Evolutionary conservation across 208 protist species (phyloP).

Genomic region (Acanthamoeba divionensis): DNA sequence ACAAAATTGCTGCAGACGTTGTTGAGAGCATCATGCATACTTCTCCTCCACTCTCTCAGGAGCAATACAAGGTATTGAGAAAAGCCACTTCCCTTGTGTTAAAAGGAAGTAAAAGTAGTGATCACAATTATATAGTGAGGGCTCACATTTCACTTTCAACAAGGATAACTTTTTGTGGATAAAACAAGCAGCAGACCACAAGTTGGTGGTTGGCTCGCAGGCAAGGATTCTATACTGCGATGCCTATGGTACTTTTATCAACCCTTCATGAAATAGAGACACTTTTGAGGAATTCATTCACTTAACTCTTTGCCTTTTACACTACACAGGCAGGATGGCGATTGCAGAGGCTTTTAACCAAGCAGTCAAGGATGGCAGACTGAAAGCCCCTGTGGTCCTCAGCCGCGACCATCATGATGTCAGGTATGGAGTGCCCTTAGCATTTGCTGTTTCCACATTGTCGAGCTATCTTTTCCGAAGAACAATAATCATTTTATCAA

Average conservation of each 20-base stretch:
- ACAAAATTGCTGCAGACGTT: constrained; percentile 82
- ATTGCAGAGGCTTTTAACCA: constrained; percentile 86
- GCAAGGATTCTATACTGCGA: constrained; percentile 87
- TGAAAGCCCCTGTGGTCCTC: constrained; percentile 74
- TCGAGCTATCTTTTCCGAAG: no score
- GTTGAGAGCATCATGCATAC: constrained; percentile 61
- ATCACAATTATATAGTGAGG: constrained; percentile 54
- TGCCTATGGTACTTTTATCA: constrained; percentile 14
- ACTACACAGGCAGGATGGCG: constrained; percentile 72
- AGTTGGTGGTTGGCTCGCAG: constrained; percentile 87
- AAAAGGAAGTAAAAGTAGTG: constrained; percentile 40
- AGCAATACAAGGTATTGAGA: no score
- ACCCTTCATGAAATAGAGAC: background rate
- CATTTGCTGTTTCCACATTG: no score
- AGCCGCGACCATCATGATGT: constrained; percentile 90
- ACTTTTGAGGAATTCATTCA: background rate
- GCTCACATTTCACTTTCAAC: no score
- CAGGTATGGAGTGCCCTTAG: constrained; percentile 6
- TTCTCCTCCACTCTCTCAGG: constrained; percentile 1
- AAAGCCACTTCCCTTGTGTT: no score
- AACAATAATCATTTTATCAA: background rate
- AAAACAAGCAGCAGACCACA: constrained; percentile 75
- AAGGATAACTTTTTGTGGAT: constrained; percentile 88
- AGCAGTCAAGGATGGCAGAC: constrained; percentile 75
- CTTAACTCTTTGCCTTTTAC: no score